Evolutionary conservation across 805 yeast genomes (phyloP).

Genomic region (Barnettozyma californica): DNA sequence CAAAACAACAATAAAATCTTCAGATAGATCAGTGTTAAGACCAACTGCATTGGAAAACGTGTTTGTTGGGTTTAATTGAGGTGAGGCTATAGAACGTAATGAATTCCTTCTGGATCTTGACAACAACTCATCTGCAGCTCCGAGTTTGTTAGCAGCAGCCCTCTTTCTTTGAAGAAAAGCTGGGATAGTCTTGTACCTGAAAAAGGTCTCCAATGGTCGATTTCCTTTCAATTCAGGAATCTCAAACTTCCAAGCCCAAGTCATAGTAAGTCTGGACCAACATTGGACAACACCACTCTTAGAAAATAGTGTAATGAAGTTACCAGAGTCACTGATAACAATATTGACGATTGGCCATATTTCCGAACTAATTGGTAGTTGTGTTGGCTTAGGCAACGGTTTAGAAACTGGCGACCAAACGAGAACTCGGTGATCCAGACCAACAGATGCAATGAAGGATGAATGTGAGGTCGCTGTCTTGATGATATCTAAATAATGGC

Average conservation of each 20-base stretch:
- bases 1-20: constrained; percentile 45
- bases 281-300: constrained; percentile 50
- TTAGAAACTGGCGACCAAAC: constrained; percentile 67
- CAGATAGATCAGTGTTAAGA: constrained; percentile 20
- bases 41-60: constrained; percentile 22
- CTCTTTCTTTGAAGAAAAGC: constrained; percentile 34
- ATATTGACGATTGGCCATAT: constrained; percentile 61
- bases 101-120: constrained; percentile 30
- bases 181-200: constrained; percentile 48
- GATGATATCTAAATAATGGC: constrained; percentile 61
- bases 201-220: constrained; percentile 51
- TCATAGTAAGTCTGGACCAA: constrained; percentile 50
- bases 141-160: constrained; percentile 10
- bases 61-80: constrained; percentile 17
- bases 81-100: constrained; percentile 25
- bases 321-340: constrained; percentile 53
- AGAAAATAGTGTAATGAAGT: constrained; percentile 50
- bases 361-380: constrained; percentile 36
- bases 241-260: constrained; percentile 51
- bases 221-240: constrained; percentile 31
- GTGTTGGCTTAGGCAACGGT: constrained; percentile 43
- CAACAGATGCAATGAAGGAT: constrained; percentile 64
- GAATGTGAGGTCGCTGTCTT: constrained; percentile 51
- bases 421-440: constrained; percentile 64
- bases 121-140: constrained; percentile 13